These are phyloP conservation scores for Eucommia ulmoides DNA, from an alignment of 257 asterid species.

Conservation along the genomic window DNA sequence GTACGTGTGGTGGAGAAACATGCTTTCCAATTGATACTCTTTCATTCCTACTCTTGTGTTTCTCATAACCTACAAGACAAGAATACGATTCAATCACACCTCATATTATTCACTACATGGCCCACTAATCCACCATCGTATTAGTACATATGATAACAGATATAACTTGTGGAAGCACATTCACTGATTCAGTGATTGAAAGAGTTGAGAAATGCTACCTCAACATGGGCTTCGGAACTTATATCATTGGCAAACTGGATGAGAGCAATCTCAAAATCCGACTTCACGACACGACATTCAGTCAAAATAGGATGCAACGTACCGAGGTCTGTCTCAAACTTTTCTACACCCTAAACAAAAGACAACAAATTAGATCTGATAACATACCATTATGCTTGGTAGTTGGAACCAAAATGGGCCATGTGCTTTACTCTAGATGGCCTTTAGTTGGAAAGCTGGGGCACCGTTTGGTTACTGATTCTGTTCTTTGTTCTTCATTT, in stretches of 20 bases:
- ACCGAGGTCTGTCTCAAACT: constrained; percentile 49
- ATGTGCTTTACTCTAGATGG: no score
- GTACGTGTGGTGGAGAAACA: constrained; percentile 97
- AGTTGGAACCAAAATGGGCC: background rate
- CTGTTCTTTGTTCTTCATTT: no score
- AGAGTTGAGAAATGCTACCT: constrained; percentile 29
- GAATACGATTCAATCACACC: constrained; percentile 12
- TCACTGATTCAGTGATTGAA: background rate
- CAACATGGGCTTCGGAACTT: constrained; percentile 98
- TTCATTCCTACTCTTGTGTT: constrained; percentile 69
- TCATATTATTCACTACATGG: constrained; percentile 8
- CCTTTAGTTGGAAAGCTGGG: no score
- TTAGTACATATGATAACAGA: background rate
- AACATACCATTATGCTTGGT: background rate
- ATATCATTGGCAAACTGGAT: constrained; percentile 95
- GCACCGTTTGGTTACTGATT: no score
- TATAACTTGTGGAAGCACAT: background rate
- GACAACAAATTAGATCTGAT: constrained; percentile 6
- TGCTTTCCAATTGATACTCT: constrained; percentile 90
- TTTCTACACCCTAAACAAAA: constrained; percentile 63
- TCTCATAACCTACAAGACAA: constrained; percentile 68
- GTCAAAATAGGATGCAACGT: constrained; percentile 81
- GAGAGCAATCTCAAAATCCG: constrained; percentile 60
- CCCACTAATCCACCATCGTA: background rate
- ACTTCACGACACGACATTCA: constrained; percentile 90